phyloP scores from a whole-genome alignment of 31 red algal genomes.

The Porphyra umbilicalis region DNA sequence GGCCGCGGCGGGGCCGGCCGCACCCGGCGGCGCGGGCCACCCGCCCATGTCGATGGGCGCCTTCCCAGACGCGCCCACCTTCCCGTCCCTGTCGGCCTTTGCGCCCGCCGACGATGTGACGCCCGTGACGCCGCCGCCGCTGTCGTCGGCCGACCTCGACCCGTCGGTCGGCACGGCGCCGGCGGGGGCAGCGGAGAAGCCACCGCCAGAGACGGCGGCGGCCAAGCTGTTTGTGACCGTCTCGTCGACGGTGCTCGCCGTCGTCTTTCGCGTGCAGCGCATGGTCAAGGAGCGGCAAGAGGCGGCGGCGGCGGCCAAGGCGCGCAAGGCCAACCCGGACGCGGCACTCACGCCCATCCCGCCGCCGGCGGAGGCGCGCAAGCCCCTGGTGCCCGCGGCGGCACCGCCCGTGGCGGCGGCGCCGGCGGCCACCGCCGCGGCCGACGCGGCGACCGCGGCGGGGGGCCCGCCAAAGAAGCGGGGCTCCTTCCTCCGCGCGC shows the following conservation, averaged over 20 bases:
- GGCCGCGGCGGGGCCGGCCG: background rate
- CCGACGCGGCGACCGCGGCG: background rate
- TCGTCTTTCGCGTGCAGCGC: background rate
- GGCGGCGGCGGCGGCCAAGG: background rate
- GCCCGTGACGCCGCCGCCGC: background rate
- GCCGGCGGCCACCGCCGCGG: background rate
- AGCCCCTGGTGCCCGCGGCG: background rate
- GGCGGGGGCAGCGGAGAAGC: background rate
- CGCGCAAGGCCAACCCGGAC: background rate
- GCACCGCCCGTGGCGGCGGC: background rate
- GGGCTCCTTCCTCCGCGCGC: background rate
- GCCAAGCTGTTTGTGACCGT: background rate
- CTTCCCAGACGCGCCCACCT: background rate
- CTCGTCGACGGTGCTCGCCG: background rate
- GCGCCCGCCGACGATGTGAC: background rate
- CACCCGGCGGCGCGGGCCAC: background rate
- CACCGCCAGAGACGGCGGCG: background rate
- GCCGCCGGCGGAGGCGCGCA: background rate
- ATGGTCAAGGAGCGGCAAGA: background rate
- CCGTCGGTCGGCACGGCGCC: background rate
- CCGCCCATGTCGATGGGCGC: background rate
- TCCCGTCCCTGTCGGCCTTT: background rate
- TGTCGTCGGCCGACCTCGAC: background rate
- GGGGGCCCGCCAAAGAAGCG: background rate
- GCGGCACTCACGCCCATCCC: background rate